These are phyloP conservation scores for Melaleuca alternifolia DNA, from an alignment of 345 rosid species.

Conservation along the genomic window DNA sequence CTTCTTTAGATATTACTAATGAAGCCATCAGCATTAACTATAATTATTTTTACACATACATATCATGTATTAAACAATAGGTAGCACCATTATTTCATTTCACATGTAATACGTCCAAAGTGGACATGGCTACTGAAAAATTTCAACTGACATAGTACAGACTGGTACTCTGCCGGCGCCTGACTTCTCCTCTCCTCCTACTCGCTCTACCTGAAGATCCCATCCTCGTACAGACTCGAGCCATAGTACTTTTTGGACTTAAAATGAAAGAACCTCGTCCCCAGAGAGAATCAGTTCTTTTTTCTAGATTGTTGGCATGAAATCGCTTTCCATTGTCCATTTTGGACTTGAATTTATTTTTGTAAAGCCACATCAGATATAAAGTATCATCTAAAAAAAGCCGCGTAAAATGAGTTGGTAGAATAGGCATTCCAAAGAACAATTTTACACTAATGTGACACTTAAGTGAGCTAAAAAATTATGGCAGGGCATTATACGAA, in stretches of 20 bases:
- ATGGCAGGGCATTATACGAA: rapidly evolving
- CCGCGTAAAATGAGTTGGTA: neutral
- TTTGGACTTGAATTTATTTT: neutral
- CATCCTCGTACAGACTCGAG: conserved; percentile 33
- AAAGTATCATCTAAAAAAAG: neutral
- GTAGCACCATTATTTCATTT: neutral
- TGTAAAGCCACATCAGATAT: neutral
- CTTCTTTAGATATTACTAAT: too few species aligned
- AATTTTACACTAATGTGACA: neutral
- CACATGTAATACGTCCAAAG: neutral
- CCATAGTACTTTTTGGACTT: conserved; percentile 31
- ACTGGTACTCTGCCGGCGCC: conserved; percentile 31
- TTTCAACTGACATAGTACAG: too few species aligned
- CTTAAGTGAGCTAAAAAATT: neutral
- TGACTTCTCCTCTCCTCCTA: conserved; percentile 35
- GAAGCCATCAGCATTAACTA: neutral
- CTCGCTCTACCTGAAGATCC: conserved; percentile 34
- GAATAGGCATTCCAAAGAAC: neutral
- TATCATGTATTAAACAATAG: neutral
- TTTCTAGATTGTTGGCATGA: neutral
- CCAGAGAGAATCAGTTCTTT: neutral
- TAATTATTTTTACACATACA: neutral
- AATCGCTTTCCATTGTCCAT: neutral
- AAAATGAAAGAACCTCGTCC: conserved; percentile 29
- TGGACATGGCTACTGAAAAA: too few species aligned